Evolutionary conservation across 169 alveolate genomes (phyloP), one percentile per base, ranked within the genome.

Genomic region (Cryptosporidium sp.): DNA sequence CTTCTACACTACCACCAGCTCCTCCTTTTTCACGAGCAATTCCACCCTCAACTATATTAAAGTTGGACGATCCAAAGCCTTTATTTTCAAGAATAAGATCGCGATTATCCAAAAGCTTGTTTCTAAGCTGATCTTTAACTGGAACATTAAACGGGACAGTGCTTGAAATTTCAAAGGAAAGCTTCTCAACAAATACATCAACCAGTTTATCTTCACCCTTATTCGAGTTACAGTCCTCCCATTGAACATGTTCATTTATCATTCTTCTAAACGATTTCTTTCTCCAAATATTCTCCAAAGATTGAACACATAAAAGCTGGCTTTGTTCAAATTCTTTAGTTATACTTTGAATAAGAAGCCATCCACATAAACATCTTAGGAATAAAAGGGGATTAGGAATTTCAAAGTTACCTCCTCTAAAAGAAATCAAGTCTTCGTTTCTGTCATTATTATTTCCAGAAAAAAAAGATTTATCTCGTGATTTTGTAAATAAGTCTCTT

Each of bases 241-340:
- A 92, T 58, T 92, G 93, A 41, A 94, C 91, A 89, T 94, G 93
- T 71, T 94, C 93, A 59, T 93, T 91, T 12, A 94, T 84, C 87
- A 94, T 86, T 84, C 74, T 93, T 52, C 84, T 89, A 59, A 94
- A 94, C 48, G 95, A 84, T 84, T 92, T 92, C 85, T 94, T 94
- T 65, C 96, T 92, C 69, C 94, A 91, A 41, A 93, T 92, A 69
- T 94, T 94, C 59, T 93, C 93, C 84, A 94, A 85, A 37, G 94
- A 92, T 69, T 94, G 97, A 31, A 91, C 95, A 41, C 94, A 85
- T 58, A 94, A 70, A 33, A 94, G 71, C 61, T 93, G 91, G 61
- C 93, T 86, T 65, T 93, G 93, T 85, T 91, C 94, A 71, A 94
- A 89, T 45, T 94, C 96, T 41, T 80, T 94, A 37, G 85, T 85